Conservation (phyloP, 805 yeast genomes). For the Sugiyamaella qingdaonensis region DNA sequence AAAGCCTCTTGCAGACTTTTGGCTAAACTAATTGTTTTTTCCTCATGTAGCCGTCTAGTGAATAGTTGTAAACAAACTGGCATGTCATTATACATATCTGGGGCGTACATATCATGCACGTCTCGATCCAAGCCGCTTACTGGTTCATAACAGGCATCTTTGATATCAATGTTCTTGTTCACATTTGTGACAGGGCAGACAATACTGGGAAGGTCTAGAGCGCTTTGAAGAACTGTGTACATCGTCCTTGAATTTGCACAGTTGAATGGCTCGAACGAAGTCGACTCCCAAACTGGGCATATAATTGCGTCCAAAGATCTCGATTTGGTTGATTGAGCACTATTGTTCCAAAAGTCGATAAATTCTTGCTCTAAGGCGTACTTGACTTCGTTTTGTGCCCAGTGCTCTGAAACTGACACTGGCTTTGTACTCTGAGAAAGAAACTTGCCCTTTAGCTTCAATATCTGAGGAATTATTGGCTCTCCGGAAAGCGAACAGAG, state of each 20-base stretch:
- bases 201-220: conserved; percentile 19
- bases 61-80: conserved; percentile 56
- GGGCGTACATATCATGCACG: conserved; percentile 36
- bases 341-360: conserved; percentile 40
- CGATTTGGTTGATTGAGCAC: conserved; percentile 1
- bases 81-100: conserved; percentile 45
- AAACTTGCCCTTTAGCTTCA: too few species aligned
- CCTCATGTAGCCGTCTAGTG: conserved; percentile 55
- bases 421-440: too few species aligned
- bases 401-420: conserved; percentile 5
- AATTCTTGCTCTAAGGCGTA: conserved; percentile 31
- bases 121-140: background rate
- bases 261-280: conserved; percentile 8
- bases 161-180: conserved; percentile 40
- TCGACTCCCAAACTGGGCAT: conserved; percentile 13
- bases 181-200: conserved; percentile 25
- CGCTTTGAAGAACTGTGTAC: conserved; percentile 29
- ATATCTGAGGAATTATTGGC: conserved; percentile 6
- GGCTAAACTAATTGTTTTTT: conserved; percentile 49
- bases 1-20: too few species aligned
- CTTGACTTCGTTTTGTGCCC: conserved; percentile 13
- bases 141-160: background rate
- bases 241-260: conserved; percentile 45
- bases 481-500: conserved; percentile 11
- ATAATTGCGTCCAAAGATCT: conserved; percentile 14